These are phyloP conservation scores for Talaromyces adpressus DNA, from an alignment of 495 filamentous ascomycete genomes.

Conservation along the genomic window DNA sequence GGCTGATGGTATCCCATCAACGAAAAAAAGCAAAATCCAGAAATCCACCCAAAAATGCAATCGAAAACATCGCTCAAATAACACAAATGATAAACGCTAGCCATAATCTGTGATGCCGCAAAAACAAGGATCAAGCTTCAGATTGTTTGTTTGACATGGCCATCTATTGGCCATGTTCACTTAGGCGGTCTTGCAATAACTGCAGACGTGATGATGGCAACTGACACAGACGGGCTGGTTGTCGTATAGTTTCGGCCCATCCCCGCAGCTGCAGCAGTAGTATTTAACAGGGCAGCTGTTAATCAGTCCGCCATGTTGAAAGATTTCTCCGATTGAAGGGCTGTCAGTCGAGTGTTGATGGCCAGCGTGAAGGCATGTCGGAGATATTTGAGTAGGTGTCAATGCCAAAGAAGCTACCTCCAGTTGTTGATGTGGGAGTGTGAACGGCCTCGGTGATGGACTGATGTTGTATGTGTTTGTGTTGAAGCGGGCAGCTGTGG, in stretches of 20 bases:
- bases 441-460: background rate
- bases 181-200: slow-evolving; percentile 11
- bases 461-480: slow-evolving; percentile 7
- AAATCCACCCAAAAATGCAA: background rate
- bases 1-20: background rate
- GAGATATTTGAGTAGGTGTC: background rate
- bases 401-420: background rate
- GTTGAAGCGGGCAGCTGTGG: slow-evolving; percentile 2
- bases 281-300: background rate
- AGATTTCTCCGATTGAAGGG: background rate
- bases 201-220: slow-evolving; percentile 27
- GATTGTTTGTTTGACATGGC: background rate
- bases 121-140: background rate
- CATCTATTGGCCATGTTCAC: background rate
- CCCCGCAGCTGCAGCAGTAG: slow-evolving; percentile 35
- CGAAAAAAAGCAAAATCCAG: background rate
- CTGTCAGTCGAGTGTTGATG: slow-evolving; percentile 10
- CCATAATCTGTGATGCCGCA: background rate
- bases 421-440: background rate
- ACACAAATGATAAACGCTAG: background rate
- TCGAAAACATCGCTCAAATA: background rate
- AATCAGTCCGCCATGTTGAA: background rate
- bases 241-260: slow-evolving; percentile 35
- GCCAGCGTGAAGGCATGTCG: slow-evolving; percentile 2
- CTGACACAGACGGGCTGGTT: slow-evolving; percentile 24